Conservation (phyloP, 2,329 filamentous ascomycete species). For the Dothideomycetes sp. region DNA sequence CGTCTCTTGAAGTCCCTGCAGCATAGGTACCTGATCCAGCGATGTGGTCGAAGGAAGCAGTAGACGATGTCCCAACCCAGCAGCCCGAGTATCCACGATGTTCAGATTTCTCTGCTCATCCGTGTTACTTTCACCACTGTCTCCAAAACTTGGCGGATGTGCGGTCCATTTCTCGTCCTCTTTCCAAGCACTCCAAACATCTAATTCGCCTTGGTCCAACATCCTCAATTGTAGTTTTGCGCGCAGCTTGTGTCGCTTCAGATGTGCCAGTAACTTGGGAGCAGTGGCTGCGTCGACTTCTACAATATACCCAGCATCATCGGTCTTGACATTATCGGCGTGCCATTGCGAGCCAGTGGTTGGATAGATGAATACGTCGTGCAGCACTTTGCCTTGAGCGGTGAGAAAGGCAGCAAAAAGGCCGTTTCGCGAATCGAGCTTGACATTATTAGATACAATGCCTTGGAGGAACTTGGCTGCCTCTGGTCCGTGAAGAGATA, state of each 20-base stretch:
- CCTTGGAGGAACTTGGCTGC: conserved; percentile 81
- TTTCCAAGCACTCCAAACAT: conserved; percentile 68
- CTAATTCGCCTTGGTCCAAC: conserved; percentile 55
- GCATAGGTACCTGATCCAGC: conserved; percentile 20
- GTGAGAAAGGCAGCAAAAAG: conserved; percentile 82
- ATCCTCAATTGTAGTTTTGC: conserved; percentile 64
- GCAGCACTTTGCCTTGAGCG: conserved; percentile 67
- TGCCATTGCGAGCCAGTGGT: conserved; percentile 31
- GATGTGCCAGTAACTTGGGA: conserved; percentile 54
- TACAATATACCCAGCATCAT: conserved; percentile 57
- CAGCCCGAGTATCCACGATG: conserved; percentile 31
- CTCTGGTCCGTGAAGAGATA: conserved; percentile 71
- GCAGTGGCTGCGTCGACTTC: conserved; percentile 70
- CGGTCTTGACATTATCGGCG: conserved; percentile 14
- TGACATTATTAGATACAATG: conserved; percentile 66
- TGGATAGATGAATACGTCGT: conserved; percentile 87
- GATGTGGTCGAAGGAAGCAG: conserved; percentile 25
- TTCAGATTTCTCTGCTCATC: conserved; percentile 25
- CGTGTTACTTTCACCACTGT: not conserved
- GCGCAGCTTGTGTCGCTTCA: conserved; percentile 78
- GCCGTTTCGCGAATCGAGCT: conserved; percentile 35
- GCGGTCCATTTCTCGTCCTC: conserved; percentile 35
- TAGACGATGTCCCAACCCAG: conserved; percentile 28
- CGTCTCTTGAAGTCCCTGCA: conserved; percentile 34
- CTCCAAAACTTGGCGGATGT: conserved; percentile 15